Percentiles rank a stretch among this genome's conserved stretches.
Evolutionary conservation across 371 early-diverging fungal genomes (phyloP).

Genomic region (Apophysomyces trapeziformis): DNA sequence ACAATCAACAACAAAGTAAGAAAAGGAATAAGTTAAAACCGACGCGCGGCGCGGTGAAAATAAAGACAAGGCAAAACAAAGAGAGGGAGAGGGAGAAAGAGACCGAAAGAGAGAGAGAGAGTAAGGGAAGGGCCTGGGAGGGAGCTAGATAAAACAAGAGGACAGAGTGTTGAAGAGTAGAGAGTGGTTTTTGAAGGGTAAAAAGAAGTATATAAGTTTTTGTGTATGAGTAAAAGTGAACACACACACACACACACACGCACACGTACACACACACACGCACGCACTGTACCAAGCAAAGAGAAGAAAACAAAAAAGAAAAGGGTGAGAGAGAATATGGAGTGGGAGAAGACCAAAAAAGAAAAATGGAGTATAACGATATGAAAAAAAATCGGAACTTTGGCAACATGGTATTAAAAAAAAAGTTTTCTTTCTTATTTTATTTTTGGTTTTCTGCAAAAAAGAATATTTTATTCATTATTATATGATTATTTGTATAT

Average conservation of each 20-base stretch:
- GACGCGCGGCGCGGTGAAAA: slow-evolving; percentile 13
- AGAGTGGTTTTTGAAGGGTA: background rate
- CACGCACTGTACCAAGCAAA: too few species aligned
- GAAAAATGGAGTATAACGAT: too few species aligned
- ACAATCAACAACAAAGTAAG: slow-evolving; percentile 15
- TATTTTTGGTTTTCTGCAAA: too few species aligned
- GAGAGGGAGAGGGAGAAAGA: slow-evolving; percentile 4
- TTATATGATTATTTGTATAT: too few species aligned
- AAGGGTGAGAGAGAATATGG: too few species aligned
- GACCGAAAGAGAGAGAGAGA: background rate
- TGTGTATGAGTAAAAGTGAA: too few species aligned
- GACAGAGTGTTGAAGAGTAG: background rate
- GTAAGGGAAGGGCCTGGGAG: background rate
- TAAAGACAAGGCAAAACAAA: slow-evolving; percentile 2
- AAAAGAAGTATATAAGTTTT: slow-evolving; percentile 3
- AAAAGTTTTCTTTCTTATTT: background rate
- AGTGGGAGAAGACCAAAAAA: too few species aligned
- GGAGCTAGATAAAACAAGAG: background rate
- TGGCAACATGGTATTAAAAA: background rate
- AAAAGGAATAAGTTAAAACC: background rate
- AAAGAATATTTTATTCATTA: too few species aligned
- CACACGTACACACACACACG: too few species aligned
- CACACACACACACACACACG: too few species aligned
- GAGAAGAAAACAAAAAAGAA: too few species aligned
- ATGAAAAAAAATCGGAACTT: background rate